Base-by-base conservation (phyloP, 768 basidiomycete species). In the Lentinula edodes region DNA sequence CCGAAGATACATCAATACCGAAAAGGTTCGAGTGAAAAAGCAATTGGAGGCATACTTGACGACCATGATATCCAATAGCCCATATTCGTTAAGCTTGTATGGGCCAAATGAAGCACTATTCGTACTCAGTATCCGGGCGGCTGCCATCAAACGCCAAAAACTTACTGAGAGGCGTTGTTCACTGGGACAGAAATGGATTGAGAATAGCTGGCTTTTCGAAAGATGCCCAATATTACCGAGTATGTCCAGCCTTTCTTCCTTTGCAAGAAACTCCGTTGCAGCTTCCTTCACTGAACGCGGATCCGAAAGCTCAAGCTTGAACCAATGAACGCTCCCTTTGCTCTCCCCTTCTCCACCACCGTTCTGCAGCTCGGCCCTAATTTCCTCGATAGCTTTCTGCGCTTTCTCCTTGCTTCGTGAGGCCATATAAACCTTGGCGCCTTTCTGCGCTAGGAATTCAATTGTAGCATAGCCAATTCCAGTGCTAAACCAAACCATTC, bases 371-470 rank as follows among this genome's bases (percentile, higher is more conserved):
- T 77, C 76, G 8, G 67, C 55, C 54, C 73, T 65, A n/a, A 80
- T 68, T 34, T 71, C 62, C 41, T 67, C 62, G 41, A 78, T 74
- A 2, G 77, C 76, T 1, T 58, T 68, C 13, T 59, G 53, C 0
- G 73, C 73, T 46, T 71, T 72, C 4, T 61, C 63, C 52, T 75
- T 72, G 45, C 69, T 73, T 10, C 77, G 71, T 15, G 72, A 69
- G 6, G 69, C 74, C 61, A 80, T 67, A 35, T 70, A 69, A 3
- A 69, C 78, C 67, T 77, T 79, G 0, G 80, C 80, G n/a, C 81
- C 80, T 54, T 69, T 69, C 2, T 73, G 66, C 9, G 68, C 74
- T 18, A 82, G 74, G 50, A 72, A 72, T 46, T 74, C 72, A 7
- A 75, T 69, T 2, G 74, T 77, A 0, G 68, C 71, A 59, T 69